Conservation (phyloP, 2,329 filamentous ascomycete genomes). For the Orbilia ellipsospora region DNA sequence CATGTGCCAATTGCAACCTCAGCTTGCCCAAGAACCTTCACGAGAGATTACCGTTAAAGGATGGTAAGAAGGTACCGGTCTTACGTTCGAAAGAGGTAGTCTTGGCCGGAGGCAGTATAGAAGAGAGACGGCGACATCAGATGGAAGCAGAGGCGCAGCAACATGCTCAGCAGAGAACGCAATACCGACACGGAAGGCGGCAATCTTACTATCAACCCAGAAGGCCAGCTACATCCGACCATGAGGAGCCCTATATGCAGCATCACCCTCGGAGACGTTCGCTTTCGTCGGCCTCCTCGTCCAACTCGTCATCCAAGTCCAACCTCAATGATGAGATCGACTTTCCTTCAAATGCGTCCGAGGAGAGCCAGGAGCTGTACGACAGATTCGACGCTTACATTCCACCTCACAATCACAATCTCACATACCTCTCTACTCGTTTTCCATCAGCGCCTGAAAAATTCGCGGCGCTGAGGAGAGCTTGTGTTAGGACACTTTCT, state of each 20-base stretch:
- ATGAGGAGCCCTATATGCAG: slow-evolving; percentile 50
- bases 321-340: slow-evolving; percentile 49
- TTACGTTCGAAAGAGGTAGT: slow-evolving; percentile 58
- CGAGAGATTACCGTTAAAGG: slow-evolving; percentile 59
- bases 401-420: slow-evolving; percentile 71
- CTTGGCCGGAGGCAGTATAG: slow-evolving; percentile 51
- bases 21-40: slow-evolving; percentile 69
- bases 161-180: slow-evolving; percentile 51
- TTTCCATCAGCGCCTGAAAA: slow-evolving; percentile 72
- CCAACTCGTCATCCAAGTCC: slow-evolving; percentile 49
- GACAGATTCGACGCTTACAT: slow-evolving; percentile 50
- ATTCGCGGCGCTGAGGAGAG: slow-evolving; percentile 74
- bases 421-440: slow-evolving; percentile 76
- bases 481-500: slow-evolving; percentile 74
- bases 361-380: slow-evolving; percentile 50
- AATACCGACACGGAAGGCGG: slow-evolving; percentile 56
- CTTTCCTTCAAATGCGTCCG: slow-evolving; percentile 46
- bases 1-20: slow-evolving; percentile 76
- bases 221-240: slow-evolving; percentile 52
- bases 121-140: slow-evolving; percentile 53
- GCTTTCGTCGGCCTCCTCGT: slow-evolving; percentile 54
- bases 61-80: slow-evolving; percentile 55
- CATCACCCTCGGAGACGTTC: slow-evolving; percentile 51
- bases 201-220: slow-evolving; percentile 49
- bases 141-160: slow-evolving; percentile 55